Base-by-base conservation (phyloP, 2,329 filamentous ascomycete genomes). In the Rutstroemia sp. region DNA sequence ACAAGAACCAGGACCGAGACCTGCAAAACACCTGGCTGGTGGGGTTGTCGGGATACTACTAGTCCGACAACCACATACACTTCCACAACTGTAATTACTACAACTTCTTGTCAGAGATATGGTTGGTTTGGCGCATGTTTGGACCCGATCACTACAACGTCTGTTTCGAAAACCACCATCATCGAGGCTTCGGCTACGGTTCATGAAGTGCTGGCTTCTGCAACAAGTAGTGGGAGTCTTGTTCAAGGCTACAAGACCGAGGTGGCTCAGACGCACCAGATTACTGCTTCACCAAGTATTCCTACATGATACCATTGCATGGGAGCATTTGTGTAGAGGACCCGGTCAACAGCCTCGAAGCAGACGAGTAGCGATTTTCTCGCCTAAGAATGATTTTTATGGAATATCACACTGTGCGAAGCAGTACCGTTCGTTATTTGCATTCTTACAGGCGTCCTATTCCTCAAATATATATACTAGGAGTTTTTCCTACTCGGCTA, bases 21-120 rank as follows among this genome's bases (percentile, higher is more conserved):
- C 0, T 95, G 91, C 72, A 80, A 92, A 70, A 95, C 90, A 1
- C 90, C 90, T 21, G 89, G 90, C 9, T 95, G 90, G 90, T 95
- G 51, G 53, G 60, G 61, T 17, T 63, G 61, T 52, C 9, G 89
- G 85, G 58, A 64, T 57, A 46, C 61, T 64, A 45, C 61, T 9
- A 50, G 48, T 9, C 64, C 70, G n/a, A 66, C 63, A 1, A 66
- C 67, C 17, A 65, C 67, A 0, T 68, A 68, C 5, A 66, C 68
- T 9, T 65, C 68, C 21, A 38, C 51, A 8, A 57, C 52, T 37
- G 55, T 51, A 41, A 46, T 56, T 8, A 56, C 48, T 3, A 38
- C 54, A 17, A 56, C 54, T 10, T 25, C 48, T 38, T 56, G 54
- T 30, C 51, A 72, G 25, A 48, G 34, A 12, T 48, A 55, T 47